Percentiles rank a stretch among this genome's conserved stretches.
These are phyloP conservation scores for Fistulinella prunicolor DNA, from an alignment of 768 basidiomycete species.

Conservation along the genomic window DNA sequence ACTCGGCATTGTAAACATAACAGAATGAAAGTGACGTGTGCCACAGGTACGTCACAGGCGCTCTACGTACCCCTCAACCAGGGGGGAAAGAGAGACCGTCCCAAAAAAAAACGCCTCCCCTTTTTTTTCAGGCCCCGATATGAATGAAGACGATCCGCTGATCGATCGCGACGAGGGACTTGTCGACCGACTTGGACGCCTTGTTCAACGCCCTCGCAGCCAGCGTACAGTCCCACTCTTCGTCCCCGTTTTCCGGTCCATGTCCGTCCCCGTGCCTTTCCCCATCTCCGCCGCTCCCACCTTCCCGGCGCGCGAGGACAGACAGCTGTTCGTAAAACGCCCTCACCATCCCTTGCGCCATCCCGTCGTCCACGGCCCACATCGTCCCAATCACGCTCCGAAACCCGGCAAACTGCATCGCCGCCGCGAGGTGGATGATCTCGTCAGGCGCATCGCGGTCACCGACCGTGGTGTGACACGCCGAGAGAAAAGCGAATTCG, in stretches of 20 bases:
- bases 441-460: conserved; percentile 29
- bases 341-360: conserved; percentile 18
- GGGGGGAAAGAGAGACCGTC: too few relatives aligned
- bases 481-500: conserved; percentile 35
- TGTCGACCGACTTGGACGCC: conserved; percentile 22
- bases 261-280: too few relatives aligned
- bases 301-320: neutral
- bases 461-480: conserved; percentile 31
- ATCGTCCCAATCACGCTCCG: conserved; percentile 35
- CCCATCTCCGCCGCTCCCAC: too few relatives aligned
- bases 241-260: too few relatives aligned
- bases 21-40: too few relatives aligned
- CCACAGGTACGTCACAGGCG: too few relatives aligned
- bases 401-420: conserved; percentile 36
- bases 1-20: too few relatives aligned
- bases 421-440: conserved; percentile 34
- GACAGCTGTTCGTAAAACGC: conserved; percentile 16
- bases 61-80: too few relatives aligned
- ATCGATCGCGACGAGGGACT: conserved; percentile 19
- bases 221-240: conserved; percentile 9
- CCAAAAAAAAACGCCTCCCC: too few relatives aligned
- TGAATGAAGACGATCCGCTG: conserved; percentile 29
- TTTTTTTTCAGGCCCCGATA: conserved; percentile 17
- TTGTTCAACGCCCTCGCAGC: conserved; percentile 20
- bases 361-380: conserved; percentile 31